Evolutionary conservation across 352 stramenopile species (phyloP), one percentile per base, ranked within the genome.

Genomic region (Phytophthora constricta): DNA sequence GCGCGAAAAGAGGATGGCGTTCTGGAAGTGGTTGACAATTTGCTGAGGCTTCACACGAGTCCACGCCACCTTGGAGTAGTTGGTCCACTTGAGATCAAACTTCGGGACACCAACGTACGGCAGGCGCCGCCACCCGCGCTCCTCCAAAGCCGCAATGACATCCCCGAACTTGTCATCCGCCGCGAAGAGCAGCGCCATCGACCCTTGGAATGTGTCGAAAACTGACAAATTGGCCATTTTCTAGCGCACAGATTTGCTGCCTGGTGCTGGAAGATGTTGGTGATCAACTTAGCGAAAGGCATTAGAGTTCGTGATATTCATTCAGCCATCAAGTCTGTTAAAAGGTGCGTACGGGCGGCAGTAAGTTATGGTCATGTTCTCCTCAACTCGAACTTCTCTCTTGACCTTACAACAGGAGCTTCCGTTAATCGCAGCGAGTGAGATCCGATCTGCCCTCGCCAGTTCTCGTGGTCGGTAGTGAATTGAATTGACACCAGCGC

Each of bases 21-120:
- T 57, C 41, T 89, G 73, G 51, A 94, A 65, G 58, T 94, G 86
- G 63, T 91, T 94, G 51, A 93, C 70, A 47, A 79, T 67, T 65
- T 91, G 83, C 11, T 57, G 11, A 9, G 62, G 28, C 10, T 54
- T 61, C 59, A 91, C 76, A 28, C 72, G 68, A 5, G 33, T 8
- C 86, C 86, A 94, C 62, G 65, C 47, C 58, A 94, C 76, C 57
- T 78, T 82, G 26, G 63, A 49, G 79, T 94, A 94, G 73, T 92
- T 92, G 57, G 74, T 76, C 79, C 80, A 92, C 48, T 86, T 84
- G 17, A 94, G 72, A 19, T 76, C 66, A 41, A 78, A 86, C 51
- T 74, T 79, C 1, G 86, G 86, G 59, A 88, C 91, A 28, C 75
- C 64, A 4, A 79, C 58, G 59, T 90, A 82, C 27, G 77, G 70